Evolutionary conservation across 2,329 filamentous ascomycete genomes (phyloP), one percentile per base, ranked within the genome.

Genomic region (Fusarium pseudograminearum): DNA sequence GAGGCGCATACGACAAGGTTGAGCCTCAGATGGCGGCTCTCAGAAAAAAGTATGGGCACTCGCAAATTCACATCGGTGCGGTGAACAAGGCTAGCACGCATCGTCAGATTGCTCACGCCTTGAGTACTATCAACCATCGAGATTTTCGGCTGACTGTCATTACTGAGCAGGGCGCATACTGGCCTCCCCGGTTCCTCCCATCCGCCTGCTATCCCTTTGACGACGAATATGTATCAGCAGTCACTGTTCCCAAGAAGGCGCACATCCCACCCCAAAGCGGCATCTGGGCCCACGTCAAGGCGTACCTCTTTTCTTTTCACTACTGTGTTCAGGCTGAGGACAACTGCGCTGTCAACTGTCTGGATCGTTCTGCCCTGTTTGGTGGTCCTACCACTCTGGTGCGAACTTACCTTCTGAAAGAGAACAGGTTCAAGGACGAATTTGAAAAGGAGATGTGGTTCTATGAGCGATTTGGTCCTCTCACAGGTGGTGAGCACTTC

Each of bases 1-100:
- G 8, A 4, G 22, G 20, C 14, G 34, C 42, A 4, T 61, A 60
- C 8, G 14, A 50, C 5, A 24, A 31, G 1, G 31, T 73, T 2
- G 38, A 69, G 11, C 3, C 15, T 11, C 15, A 45, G 10, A 26
- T 73, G 6, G 15, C 4, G 2, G 10, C 12, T 2, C 24, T 73
- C 2, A 24, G 52, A 14, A 6, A 8, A 9, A 22, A 33, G 12
- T 72, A 36, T 18, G 46, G 24, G 4, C 9, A n/a, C 7, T 68
- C 65, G 0, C 34, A 52, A 24, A 58, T 73, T 10, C 56, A 65
- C n/a, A 33, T 73, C 10, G 71, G 71, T n/a, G 52, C 69, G 4
- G 56, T 72, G 6, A 45, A 50, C 11, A 50, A 42, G 15, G 45
- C 38, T 28, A 72, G 65, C 45, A 72, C 65, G 10, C 69, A 71